Base-by-base conservation (phyloP, 2,329 filamentous ascomycete species). In the Ceratocystis diversiconidia region DNA sequence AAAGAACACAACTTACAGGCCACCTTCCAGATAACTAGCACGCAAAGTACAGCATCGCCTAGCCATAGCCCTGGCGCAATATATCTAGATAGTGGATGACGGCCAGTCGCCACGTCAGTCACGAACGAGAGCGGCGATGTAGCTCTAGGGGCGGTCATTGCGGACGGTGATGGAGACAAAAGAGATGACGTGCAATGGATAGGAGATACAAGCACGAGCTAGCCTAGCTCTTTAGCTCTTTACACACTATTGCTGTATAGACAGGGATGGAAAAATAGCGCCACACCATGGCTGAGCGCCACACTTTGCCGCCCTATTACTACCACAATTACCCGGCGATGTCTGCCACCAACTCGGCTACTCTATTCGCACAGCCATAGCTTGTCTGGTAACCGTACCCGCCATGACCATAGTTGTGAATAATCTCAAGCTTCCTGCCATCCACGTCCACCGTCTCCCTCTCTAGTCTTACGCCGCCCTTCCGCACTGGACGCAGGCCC, bases 371-470 rank as follows among this genome's bases (percentile, higher is more conserved):
- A 73, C 87, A 90, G 0, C 88, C 89, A 74, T 87, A 92, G 28
- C 78, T 83, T 1, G 79, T 81, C 72, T 85, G 82, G 67, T 83
- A 96, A 10, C 91, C 91, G 80, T 87, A 90, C 1, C 88, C 88
- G 1, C 84, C 85, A 73, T 91, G 88, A 0, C 88, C 89, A 70
- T 92, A 92, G 71, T 90, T 88, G 73, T 92, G 89, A 64, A 94
- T 86, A n/a, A 91, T 81, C 74, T 82, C 85, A 17, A 91, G 81
- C 74, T 81, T 79, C 2, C 74, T 81, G 2, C 83, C 79, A 5
- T 82, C 85, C 62, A 80, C 63, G 22, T 69, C 71, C 36, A 90
- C 80, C 66, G 76, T 77, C 69, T 77, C 75, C 64, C 72, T 86
- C 75, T 95, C 90, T 15, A 95, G 77, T 66, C 91, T 81, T 22